A percentile compares a stretch with the other conserved stretches of the same genome.
phyloP scores from a whole-genome alignment of 176 grass and related monocot species.

The Aegilops bicornis region DNA sequence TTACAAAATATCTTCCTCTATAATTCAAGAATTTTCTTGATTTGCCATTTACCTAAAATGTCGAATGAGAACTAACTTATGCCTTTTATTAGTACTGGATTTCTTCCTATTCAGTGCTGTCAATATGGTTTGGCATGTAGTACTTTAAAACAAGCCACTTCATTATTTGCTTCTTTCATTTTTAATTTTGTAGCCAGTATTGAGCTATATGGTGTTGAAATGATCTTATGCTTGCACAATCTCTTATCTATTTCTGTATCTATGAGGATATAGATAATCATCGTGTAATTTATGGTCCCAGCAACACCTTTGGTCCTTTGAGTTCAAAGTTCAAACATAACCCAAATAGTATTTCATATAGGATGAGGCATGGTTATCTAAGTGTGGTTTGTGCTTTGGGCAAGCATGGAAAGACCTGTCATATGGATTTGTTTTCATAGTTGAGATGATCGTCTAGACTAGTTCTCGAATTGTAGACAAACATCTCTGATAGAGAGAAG shows the following conservation, averaged over 20 bases:
- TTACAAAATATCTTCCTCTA: not conserved
- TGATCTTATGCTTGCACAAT: not conserved
- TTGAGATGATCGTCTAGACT: slow-evolving; percentile 8
- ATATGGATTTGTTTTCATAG: not conserved
- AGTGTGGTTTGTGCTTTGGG: not conserved
- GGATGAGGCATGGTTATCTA: slow-evolving; percentile 8
- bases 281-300: slow-evolving; percentile 16
- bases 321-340: slow-evolving; percentile 18
- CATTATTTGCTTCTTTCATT: not conserved
- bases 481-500: not conserved
- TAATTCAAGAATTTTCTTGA: slow-evolving; percentile 7
- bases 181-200: slow-evolving; percentile 7
- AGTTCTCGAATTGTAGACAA: slow-evolving; percentile 5
- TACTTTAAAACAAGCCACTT: slow-evolving; percentile 20
- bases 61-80: slow-evolving; percentile 23
- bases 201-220: slow-evolving; percentile 3
- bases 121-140: not conserved
- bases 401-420: not conserved
- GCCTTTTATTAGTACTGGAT: not conserved
- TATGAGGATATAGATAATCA: not conserved
- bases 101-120: not conserved
- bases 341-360: not conserved
- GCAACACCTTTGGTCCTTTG: not conserved
- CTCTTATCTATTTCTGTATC: not conserved
- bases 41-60: not conserved